Percentiles rank a stretch among this genome's conserved stretches.
Conservation (phyloP, 495 filamentous ascomycete genomes). For the Aspergillus incahuasiensis region DNA sequence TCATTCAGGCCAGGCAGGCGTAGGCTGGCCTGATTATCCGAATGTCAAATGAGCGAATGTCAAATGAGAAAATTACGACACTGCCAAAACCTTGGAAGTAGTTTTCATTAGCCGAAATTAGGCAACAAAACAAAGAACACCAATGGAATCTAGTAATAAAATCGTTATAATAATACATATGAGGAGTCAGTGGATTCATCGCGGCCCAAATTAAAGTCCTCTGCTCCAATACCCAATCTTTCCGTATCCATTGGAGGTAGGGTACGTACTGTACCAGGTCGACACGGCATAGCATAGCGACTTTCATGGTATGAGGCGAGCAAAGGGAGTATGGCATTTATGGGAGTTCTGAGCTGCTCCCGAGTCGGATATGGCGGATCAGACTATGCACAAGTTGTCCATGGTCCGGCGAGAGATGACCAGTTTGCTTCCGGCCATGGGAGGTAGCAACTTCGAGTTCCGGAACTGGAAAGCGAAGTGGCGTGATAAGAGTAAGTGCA, state of each 20-base stretch:
- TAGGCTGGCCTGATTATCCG: too few species aligned
- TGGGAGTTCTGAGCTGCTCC: too few species aligned
- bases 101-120: background rate
- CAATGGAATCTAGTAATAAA: background rate
- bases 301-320: background rate
- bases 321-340: background rate
- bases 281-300: background rate
- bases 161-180: background rate
- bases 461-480: background rate
- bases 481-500: background rate
- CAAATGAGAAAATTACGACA: too few species aligned
- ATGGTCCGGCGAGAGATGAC: background rate
- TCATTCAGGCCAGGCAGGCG: too few species aligned
- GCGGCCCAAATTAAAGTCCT: background rate
- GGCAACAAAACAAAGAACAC: background rate
- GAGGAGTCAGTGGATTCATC: background rate
- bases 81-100: too few species aligned
- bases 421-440: background rate
- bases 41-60: too few species aligned
- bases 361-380: background rate
- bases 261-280: background rate
- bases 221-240: background rate
- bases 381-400: too few species aligned
- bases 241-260: background rate
- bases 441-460: background rate